These are phyloP conservation scores for Yamadazyma taylorii DNA, from an alignment of 1,139 yeast genomes.

Conservation along the genomic window DNA sequence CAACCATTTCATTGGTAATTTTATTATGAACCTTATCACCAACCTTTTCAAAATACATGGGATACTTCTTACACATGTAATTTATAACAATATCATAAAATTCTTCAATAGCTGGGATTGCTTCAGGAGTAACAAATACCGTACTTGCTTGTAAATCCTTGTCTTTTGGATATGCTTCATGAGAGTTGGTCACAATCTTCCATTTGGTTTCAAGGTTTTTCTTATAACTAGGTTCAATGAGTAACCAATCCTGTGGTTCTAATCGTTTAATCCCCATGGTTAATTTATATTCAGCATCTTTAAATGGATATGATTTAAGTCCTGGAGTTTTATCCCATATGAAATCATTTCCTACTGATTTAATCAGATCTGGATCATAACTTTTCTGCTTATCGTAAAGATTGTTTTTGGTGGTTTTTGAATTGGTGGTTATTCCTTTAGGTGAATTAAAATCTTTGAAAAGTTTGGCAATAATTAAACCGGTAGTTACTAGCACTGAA, in stretches of 20 bases:
- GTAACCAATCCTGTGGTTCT: slow-evolving; percentile 61
- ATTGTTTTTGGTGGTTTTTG: not conserved
- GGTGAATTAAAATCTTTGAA: not conserved
- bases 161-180: slow-evolving; percentile 35
- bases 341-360: slow-evolving; percentile 17
- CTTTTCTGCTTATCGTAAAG: slow-evolving; percentile 5
- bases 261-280: slow-evolving; percentile 66
- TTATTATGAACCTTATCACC: slow-evolving; percentile 38
- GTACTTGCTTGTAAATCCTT: slow-evolving; percentile 31
- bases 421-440: not conserved
- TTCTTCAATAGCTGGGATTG: slow-evolving; percentile 53
- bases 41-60: slow-evolving; percentile 48
- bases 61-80: slow-evolving; percentile 56
- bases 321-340: slow-evolving; percentile 20
- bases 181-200: slow-evolving; percentile 36
- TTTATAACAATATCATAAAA: slow-evolving; percentile 50
- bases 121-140: slow-evolving; percentile 41
- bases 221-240: slow-evolving; percentile 64
- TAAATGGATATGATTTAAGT: slow-evolving; percentile 33
- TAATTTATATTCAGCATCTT: slow-evolving; percentile 59
- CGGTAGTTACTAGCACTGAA: no score
- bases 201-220: slow-evolving; percentile 44
- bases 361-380: slow-evolving; percentile 12
- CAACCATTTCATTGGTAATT: slow-evolving; percentile 38
- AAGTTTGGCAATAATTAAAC: not conserved